These are phyloP conservation scores for Penicillium maclennaniae DNA, from an alignment of 495 filamentous ascomycete species.

Conservation along the genomic window DNA sequence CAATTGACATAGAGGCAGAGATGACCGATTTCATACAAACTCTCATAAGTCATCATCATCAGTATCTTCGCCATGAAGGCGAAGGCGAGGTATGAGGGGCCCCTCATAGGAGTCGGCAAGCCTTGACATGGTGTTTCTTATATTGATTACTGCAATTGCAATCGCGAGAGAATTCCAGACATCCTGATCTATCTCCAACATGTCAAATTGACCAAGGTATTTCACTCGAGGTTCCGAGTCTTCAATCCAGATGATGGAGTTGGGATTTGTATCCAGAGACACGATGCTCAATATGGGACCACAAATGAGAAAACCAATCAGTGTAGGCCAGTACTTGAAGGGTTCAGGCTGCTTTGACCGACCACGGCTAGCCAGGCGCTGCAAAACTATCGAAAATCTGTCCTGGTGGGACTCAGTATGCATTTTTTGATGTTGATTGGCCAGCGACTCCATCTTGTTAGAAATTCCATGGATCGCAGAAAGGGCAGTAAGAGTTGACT, in stretches of 20 bases:
- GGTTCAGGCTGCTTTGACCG: not conserved
- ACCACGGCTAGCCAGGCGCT: not conserved
- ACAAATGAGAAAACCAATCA: slow-evolving; percentile 41
- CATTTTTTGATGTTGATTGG: slow-evolving; percentile 18
- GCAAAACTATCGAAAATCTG: not conserved
- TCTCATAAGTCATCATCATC: slow-evolving; percentile 8
- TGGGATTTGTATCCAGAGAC: slow-evolving; percentile 33
- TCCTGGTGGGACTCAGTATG: not conserved
- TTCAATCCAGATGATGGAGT: slow-evolving; percentile 4
- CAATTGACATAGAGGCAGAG: too few relatives aligned
- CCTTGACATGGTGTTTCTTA: slow-evolving; percentile 33
- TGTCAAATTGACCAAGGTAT: slow-evolving; percentile 38
- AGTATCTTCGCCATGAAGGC: not conserved
- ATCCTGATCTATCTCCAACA: slow-evolving; percentile 37
- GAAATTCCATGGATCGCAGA: slow-evolving; percentile 29
- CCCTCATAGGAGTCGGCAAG: slow-evolving; percentile 17
- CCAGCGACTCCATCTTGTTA: slow-evolving; percentile 27
- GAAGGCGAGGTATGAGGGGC: slow-evolving; percentile 1
- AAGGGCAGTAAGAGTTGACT: slow-evolving; percentile 26
- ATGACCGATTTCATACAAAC: too few relatives aligned
- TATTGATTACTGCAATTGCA: slow-evolving; percentile 37
- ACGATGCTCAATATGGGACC: slow-evolving; percentile 42
- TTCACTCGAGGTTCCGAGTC: slow-evolving; percentile 16
- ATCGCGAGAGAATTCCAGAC: slow-evolving; percentile 48
- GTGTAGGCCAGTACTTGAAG: slow-evolving; percentile 15